Conservation (phyloP, 169 alveolate species). For the Cardiosporidium cionae region DNA sequence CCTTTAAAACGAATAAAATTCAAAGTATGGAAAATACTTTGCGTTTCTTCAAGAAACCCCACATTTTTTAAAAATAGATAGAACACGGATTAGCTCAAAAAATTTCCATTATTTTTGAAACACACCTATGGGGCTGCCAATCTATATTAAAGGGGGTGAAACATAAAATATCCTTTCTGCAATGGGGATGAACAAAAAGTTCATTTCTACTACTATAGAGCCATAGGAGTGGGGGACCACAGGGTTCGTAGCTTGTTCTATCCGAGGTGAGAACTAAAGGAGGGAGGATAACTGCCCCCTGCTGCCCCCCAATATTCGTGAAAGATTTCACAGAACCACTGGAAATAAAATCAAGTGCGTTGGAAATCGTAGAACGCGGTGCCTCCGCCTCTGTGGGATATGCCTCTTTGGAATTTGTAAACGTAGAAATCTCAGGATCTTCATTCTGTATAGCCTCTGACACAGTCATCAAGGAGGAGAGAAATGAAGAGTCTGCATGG, state of each 20-base stretch:
- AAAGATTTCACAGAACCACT: constrained; percentile 2
- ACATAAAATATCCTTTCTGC: constrained; percentile 9
- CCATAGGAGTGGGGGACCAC: constrained; percentile 20
- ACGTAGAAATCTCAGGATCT: not conserved
- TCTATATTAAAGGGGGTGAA: not conserved
- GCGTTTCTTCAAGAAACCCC: too few relatives aligned
- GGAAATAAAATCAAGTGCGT: not conserved
- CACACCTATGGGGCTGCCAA: not conserved
- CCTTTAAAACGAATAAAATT: too few relatives aligned
- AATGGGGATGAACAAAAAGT: constrained; percentile 29
- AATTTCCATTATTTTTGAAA: too few relatives aligned
- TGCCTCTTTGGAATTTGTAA: not conserved
- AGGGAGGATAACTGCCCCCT: constrained; percentile 21
- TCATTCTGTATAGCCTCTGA: not conserved
- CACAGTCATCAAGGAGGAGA: too few relatives aligned
- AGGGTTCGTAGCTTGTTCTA: not conserved
- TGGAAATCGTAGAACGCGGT: not conserved
- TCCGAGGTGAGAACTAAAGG: not conserved
- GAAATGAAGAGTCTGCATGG: too few relatives aligned
- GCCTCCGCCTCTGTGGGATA: not conserved
- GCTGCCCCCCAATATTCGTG: not conserved
- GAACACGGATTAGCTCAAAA: too few relatives aligned
- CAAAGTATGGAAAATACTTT: too few relatives aligned
- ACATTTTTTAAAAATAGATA: too few relatives aligned
- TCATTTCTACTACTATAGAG: constrained; percentile 16